These are phyloP conservation scores for Epicoccum sorghinum DNA, from an alignment of 2,329 filamentous ascomycete species.

Conservation along the genomic window DNA sequence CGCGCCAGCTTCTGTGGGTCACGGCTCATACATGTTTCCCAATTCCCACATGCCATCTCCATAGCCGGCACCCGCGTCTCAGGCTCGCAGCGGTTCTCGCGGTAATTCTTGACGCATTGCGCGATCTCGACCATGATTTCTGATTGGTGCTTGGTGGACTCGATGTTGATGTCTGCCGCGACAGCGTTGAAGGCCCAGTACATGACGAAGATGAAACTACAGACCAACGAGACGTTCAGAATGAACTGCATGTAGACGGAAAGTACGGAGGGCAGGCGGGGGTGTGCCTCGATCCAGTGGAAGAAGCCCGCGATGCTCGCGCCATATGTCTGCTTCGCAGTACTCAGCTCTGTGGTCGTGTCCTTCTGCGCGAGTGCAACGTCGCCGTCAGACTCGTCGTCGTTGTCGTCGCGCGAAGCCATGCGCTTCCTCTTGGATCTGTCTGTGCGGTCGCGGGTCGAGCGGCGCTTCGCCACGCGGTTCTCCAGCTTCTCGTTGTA, in stretches of 20 bases:
- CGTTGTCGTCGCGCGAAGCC: slow-evolving; percentile 24
- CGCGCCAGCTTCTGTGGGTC: slow-evolving; percentile 79
- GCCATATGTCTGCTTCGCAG: slow-evolving; percentile 29
- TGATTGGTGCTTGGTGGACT: slow-evolving; percentile 70
- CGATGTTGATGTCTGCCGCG: slow-evolving; percentile 75
- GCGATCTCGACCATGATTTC: slow-evolving; percentile 75
- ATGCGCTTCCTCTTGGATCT: slow-evolving; percentile 33
- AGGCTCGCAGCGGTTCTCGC: slow-evolving; percentile 74
- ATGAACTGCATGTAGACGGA: slow-evolving; percentile 70
- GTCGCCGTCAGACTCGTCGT: slow-evolving; percentile 36
- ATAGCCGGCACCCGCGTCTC: slow-evolving; percentile 74
- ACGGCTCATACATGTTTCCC: slow-evolving; percentile 86
- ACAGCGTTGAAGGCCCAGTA: slow-evolving; percentile 74
- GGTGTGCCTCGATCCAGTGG: slow-evolving; percentile 68
- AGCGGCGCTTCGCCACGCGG: slow-evolving; percentile 44
- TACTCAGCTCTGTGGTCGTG: slow-evolving; percentile 5
- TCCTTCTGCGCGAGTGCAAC: slow-evolving; percentile 1
- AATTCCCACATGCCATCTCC: slow-evolving; percentile 73
- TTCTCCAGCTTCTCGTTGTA: slow-evolving; percentile 49
- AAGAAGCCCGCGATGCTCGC: slow-evolving; percentile 58
- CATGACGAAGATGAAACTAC: slow-evolving; percentile 67
- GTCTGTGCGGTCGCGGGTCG: slow-evolving; percentile 15
- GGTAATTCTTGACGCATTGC: slow-evolving; percentile 74
- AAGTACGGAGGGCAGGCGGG: slow-evolving; percentile 68
- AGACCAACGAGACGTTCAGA: slow-evolving; percentile 69